Evolutionary conservation across 164 flowering plant species (phyloP).

Genomic region (Aristolochia contorta): DNA sequence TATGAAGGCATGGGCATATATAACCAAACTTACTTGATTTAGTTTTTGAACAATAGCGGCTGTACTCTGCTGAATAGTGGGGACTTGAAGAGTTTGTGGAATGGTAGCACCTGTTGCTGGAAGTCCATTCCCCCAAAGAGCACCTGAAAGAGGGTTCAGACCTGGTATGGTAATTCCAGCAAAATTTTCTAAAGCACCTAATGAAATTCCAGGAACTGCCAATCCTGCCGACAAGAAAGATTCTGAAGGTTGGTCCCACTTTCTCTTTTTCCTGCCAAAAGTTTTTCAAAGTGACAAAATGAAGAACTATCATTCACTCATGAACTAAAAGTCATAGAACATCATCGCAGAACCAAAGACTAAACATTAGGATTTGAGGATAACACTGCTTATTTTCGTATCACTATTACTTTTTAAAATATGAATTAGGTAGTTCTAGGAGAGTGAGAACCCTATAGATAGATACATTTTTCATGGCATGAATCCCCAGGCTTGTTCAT

Average conservation of each 20-base stretch:
- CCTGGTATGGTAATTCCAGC: slow-evolving; percentile 35
- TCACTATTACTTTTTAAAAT: too few species aligned
- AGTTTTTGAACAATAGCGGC: slow-evolving; percentile 35
- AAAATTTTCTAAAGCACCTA: slow-evolving; percentile 28
- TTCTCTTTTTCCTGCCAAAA: slow-evolving; percentile 69
- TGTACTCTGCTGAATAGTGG: slow-evolving; percentile 34
- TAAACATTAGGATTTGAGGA: not conserved
- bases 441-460: too few species aligned
- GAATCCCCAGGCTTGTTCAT: too few species aligned
- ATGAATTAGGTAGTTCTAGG: too few species aligned
- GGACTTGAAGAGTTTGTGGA: slow-evolving; percentile 25
- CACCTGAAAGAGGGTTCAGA: slow-evolving; percentile 21
- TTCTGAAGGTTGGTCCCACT: slow-evolving; percentile 98
- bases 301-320: not conserved
- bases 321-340: not conserved
- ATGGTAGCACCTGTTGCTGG: slow-evolving; percentile 20
- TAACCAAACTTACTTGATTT: slow-evolving; percentile 44
- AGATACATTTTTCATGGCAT: too few species aligned
- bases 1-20: too few species aligned
- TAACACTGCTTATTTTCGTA: too few species aligned
- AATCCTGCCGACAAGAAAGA: slow-evolving; percentile 46
- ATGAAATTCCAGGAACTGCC: slow-evolving; percentile 40
- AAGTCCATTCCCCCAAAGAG: slow-evolving; percentile 22
- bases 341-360: not conserved
- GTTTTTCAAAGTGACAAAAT: not conserved